Evolutionary conservation across 2,329 filamentous ascomycete genomes (phyloP).

Genomic region (Clonostachys byssicola): DNA sequence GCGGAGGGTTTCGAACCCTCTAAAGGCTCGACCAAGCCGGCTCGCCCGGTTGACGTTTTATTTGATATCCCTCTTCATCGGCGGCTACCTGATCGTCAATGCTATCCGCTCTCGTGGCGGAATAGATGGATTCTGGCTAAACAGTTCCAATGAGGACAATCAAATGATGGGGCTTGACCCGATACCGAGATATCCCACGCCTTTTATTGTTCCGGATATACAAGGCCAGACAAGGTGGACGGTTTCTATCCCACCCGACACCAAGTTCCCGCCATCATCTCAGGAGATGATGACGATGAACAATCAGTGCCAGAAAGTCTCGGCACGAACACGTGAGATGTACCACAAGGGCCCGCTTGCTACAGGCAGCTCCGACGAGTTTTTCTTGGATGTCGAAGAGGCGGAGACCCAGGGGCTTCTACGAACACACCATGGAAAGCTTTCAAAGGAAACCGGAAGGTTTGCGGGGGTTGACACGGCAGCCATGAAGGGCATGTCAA

Average conservation of each 20-base stretch:
- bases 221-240: slow-evolving; percentile 71
- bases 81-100: slow-evolving; percentile 41
- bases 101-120: slow-evolving; percentile 18
- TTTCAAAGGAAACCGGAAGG: slow-evolving; percentile 15
- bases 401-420: slow-evolving; percentile 64
- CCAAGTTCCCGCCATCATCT: slow-evolving; percentile 62
- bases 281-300: slow-evolving; percentile 68
- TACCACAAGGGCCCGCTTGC: slow-evolving; percentile 26
- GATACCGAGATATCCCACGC: slow-evolving; percentile 69
- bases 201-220: slow-evolving; percentile 64
- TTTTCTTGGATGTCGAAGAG: slow-evolving; percentile 72
- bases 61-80: slow-evolving; percentile 40
- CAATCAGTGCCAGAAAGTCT: slow-evolving; percentile 60
- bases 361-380: slow-evolving; percentile 58
- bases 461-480: slow-evolving; percentile 44
- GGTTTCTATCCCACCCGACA: slow-evolving; percentile 67
- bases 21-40: slow-evolving; percentile 47
- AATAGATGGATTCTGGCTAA: slow-evolving; percentile 25
- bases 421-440: slow-evolving; percentile 18
- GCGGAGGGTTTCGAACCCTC: slow-evolving; percentile 48
- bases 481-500: slow-evolving; percentile 38
- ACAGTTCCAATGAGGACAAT: slow-evolving; percentile 47
- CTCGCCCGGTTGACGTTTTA: slow-evolving; percentile 53
- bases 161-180: slow-evolving; percentile 64
- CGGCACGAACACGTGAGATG: slow-evolving; percentile 49